Evolutionary conservation across 2,329 filamentous ascomycete genomes (phyloP).

Genomic region (Fusarium redolens): DNA sequence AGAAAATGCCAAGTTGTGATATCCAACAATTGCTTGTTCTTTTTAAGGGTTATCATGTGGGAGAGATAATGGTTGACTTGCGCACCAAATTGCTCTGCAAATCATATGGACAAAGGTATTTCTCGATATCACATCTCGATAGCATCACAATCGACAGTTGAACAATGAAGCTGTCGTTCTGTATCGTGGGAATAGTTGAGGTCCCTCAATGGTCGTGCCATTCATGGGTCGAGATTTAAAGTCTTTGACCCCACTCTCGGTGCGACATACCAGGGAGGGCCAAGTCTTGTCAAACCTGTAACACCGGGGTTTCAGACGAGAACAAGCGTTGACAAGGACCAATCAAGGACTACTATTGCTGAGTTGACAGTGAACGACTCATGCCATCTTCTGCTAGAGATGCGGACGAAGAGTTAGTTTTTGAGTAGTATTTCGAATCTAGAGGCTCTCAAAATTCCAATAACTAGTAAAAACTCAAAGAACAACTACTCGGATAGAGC

Average conservation of each 20-base stretch:
- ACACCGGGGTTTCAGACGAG: slow-evolving; percentile 42
- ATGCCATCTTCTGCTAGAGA: slow-evolving; percentile 2
- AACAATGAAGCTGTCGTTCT: neutral
- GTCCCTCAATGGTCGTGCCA: slow-evolving; percentile 7
- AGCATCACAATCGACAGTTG: neutral
- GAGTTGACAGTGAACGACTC: slow-evolving; percentile 1
- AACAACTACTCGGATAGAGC: neutral
- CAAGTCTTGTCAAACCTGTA: slow-evolving; percentile 43
- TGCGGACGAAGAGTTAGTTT: slow-evolving; percentile 3
- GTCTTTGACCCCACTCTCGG: slow-evolving; percentile 13
- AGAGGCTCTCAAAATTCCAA: neutral
- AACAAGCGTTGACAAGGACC: slow-evolving; percentile 12
- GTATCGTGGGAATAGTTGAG: slow-evolving; percentile 8
- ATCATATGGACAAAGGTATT: neutral
- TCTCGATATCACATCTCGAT: neutral
- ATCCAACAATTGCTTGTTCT: neutral
- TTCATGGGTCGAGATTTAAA: slow-evolving; percentile 18
- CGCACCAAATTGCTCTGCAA: neutral
- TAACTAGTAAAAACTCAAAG: neutral
- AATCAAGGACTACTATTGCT: slow-evolving; percentile 19
- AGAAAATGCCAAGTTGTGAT: neutral
- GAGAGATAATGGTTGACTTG: neutral
- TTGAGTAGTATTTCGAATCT: neutral
- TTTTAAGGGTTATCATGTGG: neutral
- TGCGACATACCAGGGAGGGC: slow-evolving; percentile 33